These are phyloP conservation scores for Pichia sp. DNA, from an alignment of 1,139 yeast species.

Conservation along the genomic window DNA sequence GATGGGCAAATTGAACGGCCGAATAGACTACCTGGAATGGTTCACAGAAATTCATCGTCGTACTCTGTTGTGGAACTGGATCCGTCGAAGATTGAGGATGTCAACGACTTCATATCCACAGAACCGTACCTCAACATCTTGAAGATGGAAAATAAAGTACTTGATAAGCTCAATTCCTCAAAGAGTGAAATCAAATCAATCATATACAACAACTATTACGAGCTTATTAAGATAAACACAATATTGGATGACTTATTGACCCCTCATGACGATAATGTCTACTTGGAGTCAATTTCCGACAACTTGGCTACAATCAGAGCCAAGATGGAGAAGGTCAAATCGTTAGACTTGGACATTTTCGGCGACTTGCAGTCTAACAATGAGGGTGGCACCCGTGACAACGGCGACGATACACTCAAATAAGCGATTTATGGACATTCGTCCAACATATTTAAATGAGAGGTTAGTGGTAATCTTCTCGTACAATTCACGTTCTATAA, in stretches of 20 bases:
- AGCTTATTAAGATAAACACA: conserved; percentile 39
- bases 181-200: conserved; percentile 42
- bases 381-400: too few relatives aligned
- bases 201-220: conserved; percentile 46
- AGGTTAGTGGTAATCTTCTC: neutral
- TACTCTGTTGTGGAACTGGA: conserved; percentile 4
- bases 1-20: too few relatives aligned
- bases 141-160: conserved; percentile 33
- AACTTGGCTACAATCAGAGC: conserved; percentile 7
- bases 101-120: conserved; percentile 32
- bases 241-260: conserved; percentile 23
- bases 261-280: conserved; percentile 6
- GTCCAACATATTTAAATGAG: too few relatives aligned
- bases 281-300: conserved; percentile 4
- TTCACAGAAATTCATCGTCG: conserved; percentile 17
- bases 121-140: conserved; percentile 32
- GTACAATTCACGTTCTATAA: neutral
- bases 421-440: too few relatives aligned
- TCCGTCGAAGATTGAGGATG: conserved; percentile 16
- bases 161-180: conserved; percentile 35
- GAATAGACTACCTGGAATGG: too few relatives aligned
- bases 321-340: conserved; percentile 5
- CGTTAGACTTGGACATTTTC: conserved; percentile 9
- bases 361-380: conserved; percentile 5
- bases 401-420: too few relatives aligned